Conservation (phyloP, 169 alveolate species). For the Cyclospora cayetanensis region DNA sequence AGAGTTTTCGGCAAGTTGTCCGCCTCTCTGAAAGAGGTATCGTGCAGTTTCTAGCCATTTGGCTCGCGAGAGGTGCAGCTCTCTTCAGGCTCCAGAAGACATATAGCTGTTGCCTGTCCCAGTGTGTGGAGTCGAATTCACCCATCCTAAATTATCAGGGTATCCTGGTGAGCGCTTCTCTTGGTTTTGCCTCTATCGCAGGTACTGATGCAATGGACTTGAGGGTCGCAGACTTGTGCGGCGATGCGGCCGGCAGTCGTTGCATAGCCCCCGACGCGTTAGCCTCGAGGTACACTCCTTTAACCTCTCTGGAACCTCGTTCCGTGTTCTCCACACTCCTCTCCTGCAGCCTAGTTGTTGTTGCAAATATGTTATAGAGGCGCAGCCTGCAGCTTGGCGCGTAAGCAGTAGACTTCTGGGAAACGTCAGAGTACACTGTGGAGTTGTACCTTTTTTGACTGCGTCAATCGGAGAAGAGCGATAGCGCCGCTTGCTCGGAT, state of each 20-base stretch:
- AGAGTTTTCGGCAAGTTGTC: slow-evolving; percentile 85
- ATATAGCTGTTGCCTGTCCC: too few species aligned
- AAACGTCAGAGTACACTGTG: neutral
- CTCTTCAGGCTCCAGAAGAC: too few species aligned
- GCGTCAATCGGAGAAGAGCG: neutral
- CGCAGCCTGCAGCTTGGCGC: neutral
- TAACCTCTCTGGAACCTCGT: slow-evolving; percentile 44
- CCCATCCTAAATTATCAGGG: too few species aligned
- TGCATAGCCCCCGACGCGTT: slow-evolving; percentile 80
- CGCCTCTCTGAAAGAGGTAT: slow-evolving; percentile 84
- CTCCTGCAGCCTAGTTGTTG: too few species aligned
- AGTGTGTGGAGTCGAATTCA: too few species aligned
- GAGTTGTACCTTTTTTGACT: neutral
- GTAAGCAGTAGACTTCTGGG: neutral
- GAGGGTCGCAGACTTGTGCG: slow-evolving; percentile 75
- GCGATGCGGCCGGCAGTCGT: slow-evolving; percentile 78
- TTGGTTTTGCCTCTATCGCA: neutral
- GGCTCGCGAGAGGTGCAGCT: too few species aligned
- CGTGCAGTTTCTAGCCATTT: neutral
- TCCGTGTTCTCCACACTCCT: neutral
- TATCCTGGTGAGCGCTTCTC: too few species aligned
- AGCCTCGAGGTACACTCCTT: slow-evolving; percentile 85
- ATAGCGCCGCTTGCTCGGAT: neutral
- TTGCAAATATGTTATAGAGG: too few species aligned
- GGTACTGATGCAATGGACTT: slow-evolving; percentile 76